A percentile compares a stretch with the other conserved stretches of the same genome.
Conservation (phyloP, 2,329 filamentous ascomycete genomes). For the Fusarium sp. region DNA sequence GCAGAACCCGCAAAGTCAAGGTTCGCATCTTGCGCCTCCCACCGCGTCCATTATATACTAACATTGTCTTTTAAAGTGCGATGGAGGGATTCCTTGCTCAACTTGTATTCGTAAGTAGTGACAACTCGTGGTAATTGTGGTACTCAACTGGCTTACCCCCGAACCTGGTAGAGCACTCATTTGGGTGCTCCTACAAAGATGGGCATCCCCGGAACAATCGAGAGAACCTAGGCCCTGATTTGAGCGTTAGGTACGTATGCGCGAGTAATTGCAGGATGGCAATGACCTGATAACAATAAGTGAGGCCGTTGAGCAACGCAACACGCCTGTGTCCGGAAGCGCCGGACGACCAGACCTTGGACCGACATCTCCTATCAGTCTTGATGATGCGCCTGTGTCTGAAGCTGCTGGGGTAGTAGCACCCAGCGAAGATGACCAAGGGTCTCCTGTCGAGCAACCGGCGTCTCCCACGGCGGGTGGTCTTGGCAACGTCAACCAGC, state of each 20-base stretch:
- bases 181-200: conserved; percentile 18
- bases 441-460: background rate
- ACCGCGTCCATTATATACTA: background rate
- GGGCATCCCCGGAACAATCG: background rate
- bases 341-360: background rate
- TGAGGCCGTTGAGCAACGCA: background rate
- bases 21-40: background rate
- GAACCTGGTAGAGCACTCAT: conserved; percentile 1
- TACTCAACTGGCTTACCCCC: background rate
- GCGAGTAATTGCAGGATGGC: no score
- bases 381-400: background rate
- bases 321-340: background rate
- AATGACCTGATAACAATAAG: background rate
- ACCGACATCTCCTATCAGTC: conserved; percentile 7
- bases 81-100: conserved; percentile 16
- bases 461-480: background rate
- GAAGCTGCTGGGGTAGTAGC: background rate
- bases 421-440: background rate
- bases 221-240: background rate
- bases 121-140: background rate
- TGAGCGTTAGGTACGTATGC: background rate
- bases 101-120: conserved; percentile 11
- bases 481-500: conserved; percentile 20
- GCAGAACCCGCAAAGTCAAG: conserved; percentile 22
- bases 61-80: conserved; percentile 3